Conservation (phyloP, 495 filamentous ascomycete genomes). For the Neurospora sp. region DNA sequence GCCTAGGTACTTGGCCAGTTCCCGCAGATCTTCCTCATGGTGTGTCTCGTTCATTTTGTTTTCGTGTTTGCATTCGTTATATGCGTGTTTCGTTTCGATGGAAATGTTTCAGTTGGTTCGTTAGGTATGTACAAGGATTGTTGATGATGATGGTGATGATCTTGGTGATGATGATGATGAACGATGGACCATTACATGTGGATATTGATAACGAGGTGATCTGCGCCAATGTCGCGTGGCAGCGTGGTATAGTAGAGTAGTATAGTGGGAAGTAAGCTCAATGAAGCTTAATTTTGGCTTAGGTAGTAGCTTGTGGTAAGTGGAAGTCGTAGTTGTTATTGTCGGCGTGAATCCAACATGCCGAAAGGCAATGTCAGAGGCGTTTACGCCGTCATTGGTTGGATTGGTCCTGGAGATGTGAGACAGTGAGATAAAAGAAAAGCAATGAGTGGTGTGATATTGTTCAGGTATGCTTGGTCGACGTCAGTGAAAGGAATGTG, state of each 20-base stretch:
- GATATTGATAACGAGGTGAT: not conserved
- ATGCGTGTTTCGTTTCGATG: not conserved
- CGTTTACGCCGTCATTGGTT: not conserved
- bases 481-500: not conserved
- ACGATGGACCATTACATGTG: not conserved
- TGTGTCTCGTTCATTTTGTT: not conserved
- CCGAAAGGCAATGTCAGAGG: not conserved
- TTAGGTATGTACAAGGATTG: not conserved
- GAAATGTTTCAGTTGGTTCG: not conserved
- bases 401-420: not conserved
- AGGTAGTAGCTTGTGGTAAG: not conserved
- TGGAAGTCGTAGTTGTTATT: not conserved
- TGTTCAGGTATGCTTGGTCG: not conserved
- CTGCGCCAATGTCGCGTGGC: not conserved
- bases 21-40: not conserved
- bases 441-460: not conserved
- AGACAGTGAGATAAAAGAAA: not conserved
- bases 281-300: not conserved
- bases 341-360: not conserved
- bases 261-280: not conserved
- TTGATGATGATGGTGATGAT: not conserved
- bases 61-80: not conserved
- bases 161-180: not conserved
- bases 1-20: constrained; percentile 20
- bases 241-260: not conserved